Conservation (phyloP, 31 red algal species). For the Odonthalia washingtoniensis region DNA sequence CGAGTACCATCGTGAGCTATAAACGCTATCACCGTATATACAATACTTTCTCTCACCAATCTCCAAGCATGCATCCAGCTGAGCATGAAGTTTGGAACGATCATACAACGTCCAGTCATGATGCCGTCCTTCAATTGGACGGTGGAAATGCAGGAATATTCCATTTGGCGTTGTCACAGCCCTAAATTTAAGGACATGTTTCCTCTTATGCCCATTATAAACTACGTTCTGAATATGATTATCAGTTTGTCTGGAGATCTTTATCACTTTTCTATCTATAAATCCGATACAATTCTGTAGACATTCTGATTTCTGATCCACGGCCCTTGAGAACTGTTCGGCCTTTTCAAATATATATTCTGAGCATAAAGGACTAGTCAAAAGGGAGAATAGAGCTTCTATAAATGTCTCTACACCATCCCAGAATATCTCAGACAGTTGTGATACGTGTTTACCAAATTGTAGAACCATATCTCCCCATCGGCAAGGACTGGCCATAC, state of each 20-base stretch:
- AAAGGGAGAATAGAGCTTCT: not conserved
- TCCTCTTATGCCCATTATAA: constrained; percentile 57
- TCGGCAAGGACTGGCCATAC: not conserved
- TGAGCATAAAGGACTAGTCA: not conserved
- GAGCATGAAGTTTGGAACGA: not conserved
- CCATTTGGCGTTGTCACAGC: constrained; percentile 34
- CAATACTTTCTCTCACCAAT: not conserved
- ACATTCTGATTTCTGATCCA: not conserved
- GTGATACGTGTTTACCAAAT: not conserved
- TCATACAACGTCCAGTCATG: constrained; percentile 34
- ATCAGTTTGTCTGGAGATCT: constrained; percentile 32
- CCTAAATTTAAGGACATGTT: constrained; percentile 61
- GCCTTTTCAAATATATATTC: not conserved
- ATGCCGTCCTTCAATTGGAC: not conserved
- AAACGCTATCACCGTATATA: not conserved
- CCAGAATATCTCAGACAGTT: constrained; percentile 5
- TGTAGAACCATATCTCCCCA: not conserved
- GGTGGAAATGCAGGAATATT: not conserved
- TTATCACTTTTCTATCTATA: constrained; percentile 40
- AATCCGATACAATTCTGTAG: constrained; percentile 35
- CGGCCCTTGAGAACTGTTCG: not conserved
- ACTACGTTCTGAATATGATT: too few species aligned
- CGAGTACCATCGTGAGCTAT: constrained; percentile 9
- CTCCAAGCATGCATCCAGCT: not conserved
- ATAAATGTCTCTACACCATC: not conserved